Percentiles rank a stretch among this genome's conserved stretches.
Conservation (phyloP, 1,139 yeast species). For the Yamadazyma dushanensis region DNA sequence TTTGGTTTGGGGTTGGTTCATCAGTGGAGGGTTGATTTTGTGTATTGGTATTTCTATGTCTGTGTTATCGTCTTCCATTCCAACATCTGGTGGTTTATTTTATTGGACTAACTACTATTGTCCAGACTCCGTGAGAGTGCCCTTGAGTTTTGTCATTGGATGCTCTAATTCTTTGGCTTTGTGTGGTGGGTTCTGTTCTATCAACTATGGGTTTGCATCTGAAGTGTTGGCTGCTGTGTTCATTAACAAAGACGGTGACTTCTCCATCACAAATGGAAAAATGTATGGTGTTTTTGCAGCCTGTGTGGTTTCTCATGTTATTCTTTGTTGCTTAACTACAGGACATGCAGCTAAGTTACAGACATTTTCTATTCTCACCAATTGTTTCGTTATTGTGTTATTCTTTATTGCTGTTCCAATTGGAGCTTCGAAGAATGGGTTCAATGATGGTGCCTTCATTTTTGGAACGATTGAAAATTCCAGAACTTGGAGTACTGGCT, state of each 20-base stretch:
- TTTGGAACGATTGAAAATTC: constrained; percentile 57
- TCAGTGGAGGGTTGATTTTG: constrained; percentile 57
- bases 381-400: constrained; percentile 54
- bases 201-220: constrained; percentile 38
- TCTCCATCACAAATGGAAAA: constrained; percentile 30
- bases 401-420: constrained; percentile 68
- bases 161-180: constrained; percentile 38
- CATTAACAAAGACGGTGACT: constrained; percentile 31
- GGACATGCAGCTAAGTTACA: constrained; percentile 58
- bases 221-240: constrained; percentile 37
- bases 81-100: constrained; percentile 72
- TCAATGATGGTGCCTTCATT: constrained; percentile 45
- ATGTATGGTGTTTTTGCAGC: constrained; percentile 41
- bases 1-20: constrained; percentile 73
- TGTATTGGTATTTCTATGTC: constrained; percentile 64
- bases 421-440: constrained; percentile 36
- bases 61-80: constrained; percentile 66
- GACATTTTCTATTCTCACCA: constrained; percentile 56
- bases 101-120: constrained; percentile 50
- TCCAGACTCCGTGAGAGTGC: constrained; percentile 31
- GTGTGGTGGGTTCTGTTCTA: constrained; percentile 39
- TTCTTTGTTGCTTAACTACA: constrained; percentile 34
- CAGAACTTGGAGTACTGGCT: constrained; percentile 64
- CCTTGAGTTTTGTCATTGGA: constrained; percentile 47
- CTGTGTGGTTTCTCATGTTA: constrained; percentile 26